Conservation (phyloP, 192 early-diverging fungal genomes). For the Backusella westeae region DNA sequence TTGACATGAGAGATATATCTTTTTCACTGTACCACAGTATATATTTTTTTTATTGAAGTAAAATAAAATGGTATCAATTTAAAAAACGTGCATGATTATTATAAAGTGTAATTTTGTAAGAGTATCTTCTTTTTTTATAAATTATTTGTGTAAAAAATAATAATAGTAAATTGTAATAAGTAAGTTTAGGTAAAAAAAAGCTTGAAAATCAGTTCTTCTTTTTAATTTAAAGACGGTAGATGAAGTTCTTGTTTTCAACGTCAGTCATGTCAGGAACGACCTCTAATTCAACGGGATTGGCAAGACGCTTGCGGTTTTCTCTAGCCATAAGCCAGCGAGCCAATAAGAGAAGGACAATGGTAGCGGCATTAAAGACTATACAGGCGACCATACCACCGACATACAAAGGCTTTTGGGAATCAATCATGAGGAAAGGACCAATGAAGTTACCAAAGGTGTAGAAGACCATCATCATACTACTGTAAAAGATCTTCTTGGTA, state of each 20-base stretch:
- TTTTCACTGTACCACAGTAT: not conserved
- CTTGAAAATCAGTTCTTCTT: not conserved
- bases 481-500: conserved; percentile 28
- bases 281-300: conserved; percentile 5
- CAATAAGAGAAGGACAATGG: conserved; percentile 5
- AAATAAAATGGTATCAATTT: not conserved
- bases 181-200: not conserved
- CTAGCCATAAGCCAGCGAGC: conserved; percentile 15
- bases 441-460: conserved; percentile 25
- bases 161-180: not conserved
- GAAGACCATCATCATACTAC: conserved; percentile 10
- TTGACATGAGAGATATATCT: not conserved
- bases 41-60: not conserved
- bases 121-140: not conserved
- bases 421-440: conserved; percentile 25
- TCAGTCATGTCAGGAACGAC: conserved; percentile 18
- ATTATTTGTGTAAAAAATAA: not conserved
- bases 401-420: conserved; percentile 4
- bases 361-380: conserved; percentile 12
- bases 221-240: conserved; percentile 11
- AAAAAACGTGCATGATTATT: not conserved
- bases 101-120: conserved; percentile 1
- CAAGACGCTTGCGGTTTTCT: conserved; percentile 13
- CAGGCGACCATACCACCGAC: conserved; percentile 23
- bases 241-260: conserved; percentile 6